phyloP scores from a whole-genome alignment of 2,329 filamentous ascomycete genomes.

The Penicillium sclerotigenum region DNA sequence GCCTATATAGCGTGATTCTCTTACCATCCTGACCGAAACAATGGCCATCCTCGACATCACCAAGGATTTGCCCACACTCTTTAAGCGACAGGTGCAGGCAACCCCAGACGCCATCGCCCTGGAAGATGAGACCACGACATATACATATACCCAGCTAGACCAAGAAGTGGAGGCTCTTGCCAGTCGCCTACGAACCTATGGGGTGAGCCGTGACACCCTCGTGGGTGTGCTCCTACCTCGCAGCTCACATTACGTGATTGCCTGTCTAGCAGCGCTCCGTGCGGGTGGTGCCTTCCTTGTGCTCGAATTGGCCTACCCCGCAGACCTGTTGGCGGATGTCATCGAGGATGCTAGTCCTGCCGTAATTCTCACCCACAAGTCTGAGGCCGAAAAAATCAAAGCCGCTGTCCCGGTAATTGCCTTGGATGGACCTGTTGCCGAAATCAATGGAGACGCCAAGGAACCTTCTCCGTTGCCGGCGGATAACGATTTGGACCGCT shows the following conservation, averaged over 20 bases:
- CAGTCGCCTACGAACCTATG: constrained; percentile 60
- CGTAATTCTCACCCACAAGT: constrained; percentile 66
- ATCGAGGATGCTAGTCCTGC: constrained; percentile 70
- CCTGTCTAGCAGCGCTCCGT: constrained; percentile 71
- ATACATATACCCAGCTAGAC: constrained; percentile 73
- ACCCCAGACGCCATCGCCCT: constrained; percentile 69
- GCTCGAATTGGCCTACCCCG: constrained; percentile 74
- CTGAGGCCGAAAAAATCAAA: constrained; percentile 65
- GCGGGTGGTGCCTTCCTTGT: constrained; percentile 79
- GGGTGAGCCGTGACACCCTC: constrained; percentile 68
- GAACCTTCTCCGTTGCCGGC: constrained; percentile 53
- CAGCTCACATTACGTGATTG: constrained; percentile 75
- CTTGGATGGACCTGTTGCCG: constrained; percentile 52
- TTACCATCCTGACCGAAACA: constrained; percentile 14
- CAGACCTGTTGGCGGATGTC: constrained; percentile 70
- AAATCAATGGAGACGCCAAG: constrained; percentile 42
- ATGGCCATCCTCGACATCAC: constrained; percentile 68
- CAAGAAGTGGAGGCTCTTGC: constrained; percentile 64
- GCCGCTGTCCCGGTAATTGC: constrained; percentile 59
- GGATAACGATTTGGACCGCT: constrained; percentile 67
- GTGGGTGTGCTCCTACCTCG: constrained; percentile 73
- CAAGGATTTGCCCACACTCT: constrained; percentile 71
- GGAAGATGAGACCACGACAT: constrained; percentile 64
- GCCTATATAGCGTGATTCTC: background rate
- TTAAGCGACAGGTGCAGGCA: constrained; percentile 63